Conservation (phyloP, 1,139 yeast species). For the Saccharomyces pastorianus region DNA sequence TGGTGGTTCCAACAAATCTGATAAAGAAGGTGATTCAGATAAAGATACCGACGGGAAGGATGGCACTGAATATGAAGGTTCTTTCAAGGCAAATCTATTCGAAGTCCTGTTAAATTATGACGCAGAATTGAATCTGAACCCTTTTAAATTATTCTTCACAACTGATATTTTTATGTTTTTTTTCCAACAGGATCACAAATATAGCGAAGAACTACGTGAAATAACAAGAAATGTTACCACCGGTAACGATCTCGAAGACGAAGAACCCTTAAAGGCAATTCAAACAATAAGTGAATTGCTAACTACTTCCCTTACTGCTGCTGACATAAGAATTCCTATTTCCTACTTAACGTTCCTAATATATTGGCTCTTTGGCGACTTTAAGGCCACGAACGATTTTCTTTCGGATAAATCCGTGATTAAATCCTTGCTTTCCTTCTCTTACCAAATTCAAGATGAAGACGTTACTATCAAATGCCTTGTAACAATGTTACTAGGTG, state of each 20-base stretch:
- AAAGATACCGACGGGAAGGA: not conserved
- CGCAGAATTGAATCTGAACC: constrained; percentile 66
- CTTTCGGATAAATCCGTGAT: constrained; percentile 58
- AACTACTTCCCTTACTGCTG: constrained; percentile 52
- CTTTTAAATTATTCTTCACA: constrained; percentile 85
- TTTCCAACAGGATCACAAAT: constrained; percentile 44
- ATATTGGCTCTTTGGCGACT: constrained; percentile 73
- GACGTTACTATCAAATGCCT: constrained; percentile 65
- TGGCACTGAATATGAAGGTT: not conserved
- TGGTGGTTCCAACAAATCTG: not conserved
- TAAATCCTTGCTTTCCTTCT: constrained; percentile 58
- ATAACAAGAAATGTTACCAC: constrained; percentile 48
- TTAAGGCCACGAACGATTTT: constrained; percentile 67
- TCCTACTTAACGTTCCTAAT: constrained; percentile 72
- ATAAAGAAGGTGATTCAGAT: not conserved
- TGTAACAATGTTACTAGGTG: constrained; percentile 64
- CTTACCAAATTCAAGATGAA: constrained; percentile 54
- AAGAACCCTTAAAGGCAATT: constrained; percentile 64
- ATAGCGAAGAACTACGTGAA: constrained; percentile 29
- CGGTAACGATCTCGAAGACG: constrained; percentile 60
- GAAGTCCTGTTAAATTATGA: constrained; percentile 70
- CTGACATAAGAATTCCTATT: constrained; percentile 70
- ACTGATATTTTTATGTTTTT: constrained; percentile 56
- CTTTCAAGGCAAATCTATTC: constrained; percentile 43
- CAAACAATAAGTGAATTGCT: constrained; percentile 76